Evolutionary conservation across 352 stramenopile genomes (phyloP), one percentile per base, ranked within the genome.

Genomic region (Phytopythium mirpurense): DNA sequence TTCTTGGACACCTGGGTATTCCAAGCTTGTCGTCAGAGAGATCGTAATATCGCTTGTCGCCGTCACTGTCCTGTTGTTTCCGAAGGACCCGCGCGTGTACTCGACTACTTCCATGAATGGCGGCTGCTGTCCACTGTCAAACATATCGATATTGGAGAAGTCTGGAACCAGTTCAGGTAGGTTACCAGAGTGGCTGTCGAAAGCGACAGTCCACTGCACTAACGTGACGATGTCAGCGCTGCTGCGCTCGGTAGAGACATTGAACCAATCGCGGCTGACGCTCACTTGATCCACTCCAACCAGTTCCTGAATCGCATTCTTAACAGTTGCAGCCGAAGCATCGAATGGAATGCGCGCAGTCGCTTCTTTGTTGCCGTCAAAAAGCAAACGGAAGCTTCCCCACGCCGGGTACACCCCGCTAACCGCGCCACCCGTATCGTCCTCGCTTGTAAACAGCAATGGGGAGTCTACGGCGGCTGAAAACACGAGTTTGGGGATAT

Each of bases 371-470:
- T 65, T 65, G 14, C 70, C 73, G 21, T 68, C 63, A 23, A 84
- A 74, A 3, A 54, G 52, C 0, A 98, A 58, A 1, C 55, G 71
- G 60, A 97, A 97, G 10, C 68, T 82, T 0, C 91, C 91, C 84
- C 86, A 97, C 1, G 93, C 67, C 2, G 88, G 88, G 27, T 93
- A 90, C 21, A 97, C 72, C 2, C 86, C 88, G 35, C 69, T 74
- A 23, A 96, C 65, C 4, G 56, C 66, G 24, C 83, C 83, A 21
- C 72, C 82, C 0, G 56, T 59, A 48, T 87, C 69, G 27, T 81
- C 57, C 14, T 88, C 77, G 29, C 52, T 52, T 0, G 50, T 46
- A n/a, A 90, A 16, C 10, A 57, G 54, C 19, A 93, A 65, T 23
- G 57, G 48, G 0, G 78, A 75, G 0, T 35, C 57, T 5, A 6